phyloP scores from a whole-genome alignment of 192 early-diverging fungal species.

The Mortierella alpina region DNA sequence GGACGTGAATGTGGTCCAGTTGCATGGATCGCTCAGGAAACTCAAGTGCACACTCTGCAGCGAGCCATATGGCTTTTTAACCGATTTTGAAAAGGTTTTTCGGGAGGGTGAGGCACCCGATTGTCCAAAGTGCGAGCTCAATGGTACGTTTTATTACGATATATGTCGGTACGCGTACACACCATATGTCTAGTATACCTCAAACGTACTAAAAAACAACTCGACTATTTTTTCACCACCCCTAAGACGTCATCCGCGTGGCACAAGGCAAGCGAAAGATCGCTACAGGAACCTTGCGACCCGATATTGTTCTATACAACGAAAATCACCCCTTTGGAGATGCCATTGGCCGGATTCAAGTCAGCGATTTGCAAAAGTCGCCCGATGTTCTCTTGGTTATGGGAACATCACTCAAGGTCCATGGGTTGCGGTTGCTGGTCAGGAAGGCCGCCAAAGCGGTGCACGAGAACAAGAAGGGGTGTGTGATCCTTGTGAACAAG shows the following conservation, averaged over 20 bases:
- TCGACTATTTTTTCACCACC: not conserved
- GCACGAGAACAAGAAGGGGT: conserved; percentile 63
- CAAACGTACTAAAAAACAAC: not conserved
- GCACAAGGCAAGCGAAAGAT: conserved; percentile 81
- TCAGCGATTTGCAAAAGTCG: conserved; percentile 64
- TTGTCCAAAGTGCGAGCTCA: conserved; percentile 65
- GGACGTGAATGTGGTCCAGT: conserved; percentile 81
- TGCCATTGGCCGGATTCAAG: conserved; percentile 68
- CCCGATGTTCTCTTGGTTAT: conserved; percentile 88
- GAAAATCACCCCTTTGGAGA: conserved; percentile 86
- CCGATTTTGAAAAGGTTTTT: conserved; percentile 70
- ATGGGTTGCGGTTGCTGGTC: conserved; percentile 80
- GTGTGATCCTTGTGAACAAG: conserved; percentile 82
- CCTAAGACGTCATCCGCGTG: conserved; percentile 57
- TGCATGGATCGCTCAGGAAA: conserved; percentile 90
- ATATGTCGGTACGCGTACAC: not conserved
- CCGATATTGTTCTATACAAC: conserved; percentile 96
- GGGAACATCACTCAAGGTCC: conserved; percentile 90
- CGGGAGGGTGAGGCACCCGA: conserved; percentile 77
- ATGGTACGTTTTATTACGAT: conserved; percentile 21
- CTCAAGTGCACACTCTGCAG: conserved; percentile 91
- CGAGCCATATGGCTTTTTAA: conserved; percentile 72
- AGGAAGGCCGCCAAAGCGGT: conserved; percentile 74
- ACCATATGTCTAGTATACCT: not conserved
- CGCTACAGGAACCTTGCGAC: conserved; percentile 83